Conservation (phyloP, 75 land plant species). For the Selaginella tamariscina region DNA sequence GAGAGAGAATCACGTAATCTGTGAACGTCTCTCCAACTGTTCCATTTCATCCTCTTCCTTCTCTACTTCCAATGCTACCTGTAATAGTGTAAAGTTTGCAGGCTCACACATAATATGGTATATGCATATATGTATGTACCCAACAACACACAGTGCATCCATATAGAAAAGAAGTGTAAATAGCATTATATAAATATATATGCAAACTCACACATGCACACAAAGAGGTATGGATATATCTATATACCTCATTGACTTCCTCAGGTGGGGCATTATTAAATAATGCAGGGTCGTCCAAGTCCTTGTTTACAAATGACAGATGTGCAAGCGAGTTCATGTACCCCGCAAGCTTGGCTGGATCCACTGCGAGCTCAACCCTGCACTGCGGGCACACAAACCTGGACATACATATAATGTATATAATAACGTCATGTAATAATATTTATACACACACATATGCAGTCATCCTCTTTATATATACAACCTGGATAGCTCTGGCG, state of each 20-base stretch:
- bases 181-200: too few relatives aligned
- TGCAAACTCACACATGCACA: too few relatives aligned
- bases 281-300: slow-evolving; percentile 8
- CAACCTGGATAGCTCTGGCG: slow-evolving; percentile 61
- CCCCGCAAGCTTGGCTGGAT: slow-evolving; percentile 44
- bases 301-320: slow-evolving; percentile 9
- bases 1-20: slow-evolving; percentile 58
- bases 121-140: too few relatives aligned
- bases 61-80: slow-evolving; percentile 94
- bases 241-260: slow-evolving; percentile 17
- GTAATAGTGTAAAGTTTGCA: too few relatives aligned
- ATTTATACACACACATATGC: too few relatives aligned
- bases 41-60: slow-evolving; percentile 97
- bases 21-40: slow-evolving; percentile 83
- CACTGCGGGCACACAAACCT: slow-evolving; percentile 86
- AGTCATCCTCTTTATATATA: too few relatives aligned
- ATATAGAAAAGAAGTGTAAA: too few relatives aligned
- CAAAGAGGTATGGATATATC: too few relatives aligned
- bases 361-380: slow-evolving; percentile 59
- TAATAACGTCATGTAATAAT: too few relatives aligned
- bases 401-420: too few relatives aligned
- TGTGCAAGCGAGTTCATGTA: slow-evolving; percentile 30
- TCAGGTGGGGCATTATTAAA: neutral
- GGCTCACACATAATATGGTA: too few relatives aligned
- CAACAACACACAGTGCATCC: too few relatives aligned